phyloP scores from a whole-genome alignment of 345 rosid genomes.

The Aegle marmelos region DNA sequence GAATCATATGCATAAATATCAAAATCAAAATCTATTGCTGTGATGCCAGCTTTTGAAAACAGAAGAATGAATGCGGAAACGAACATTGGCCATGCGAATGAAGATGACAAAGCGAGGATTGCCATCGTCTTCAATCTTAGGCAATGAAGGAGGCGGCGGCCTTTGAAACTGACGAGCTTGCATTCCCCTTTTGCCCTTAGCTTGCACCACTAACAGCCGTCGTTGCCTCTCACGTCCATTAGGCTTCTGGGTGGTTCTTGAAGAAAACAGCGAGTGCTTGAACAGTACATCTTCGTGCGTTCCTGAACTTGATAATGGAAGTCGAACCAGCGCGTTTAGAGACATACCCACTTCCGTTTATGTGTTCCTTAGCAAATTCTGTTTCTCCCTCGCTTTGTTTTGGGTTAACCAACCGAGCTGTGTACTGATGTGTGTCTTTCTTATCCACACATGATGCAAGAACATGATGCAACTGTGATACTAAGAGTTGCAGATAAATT shows the following conservation, averaged over 20 bases:
- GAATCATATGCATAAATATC: no score
- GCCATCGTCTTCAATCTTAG: conserved; percentile 95
- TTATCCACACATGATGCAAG: conserved; percentile 27
- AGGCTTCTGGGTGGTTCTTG: conserved; percentile 33
- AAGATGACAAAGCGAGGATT: conserved; percentile 87
- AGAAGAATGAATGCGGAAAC: conserved; percentile 23
- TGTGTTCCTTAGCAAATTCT: background rate
- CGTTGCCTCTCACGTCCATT: conserved; percentile 17
- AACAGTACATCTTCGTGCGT: conserved; percentile 46
- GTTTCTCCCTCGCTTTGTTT: background rate
- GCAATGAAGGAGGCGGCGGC: conserved; percentile 63
- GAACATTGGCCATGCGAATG: conserved; percentile 83
- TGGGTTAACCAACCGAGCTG: no score
- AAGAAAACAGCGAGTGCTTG: conserved; percentile 53
- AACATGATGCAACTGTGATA: background rate
- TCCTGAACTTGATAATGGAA: conserved; percentile 56
- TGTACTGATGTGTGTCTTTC: background rate
- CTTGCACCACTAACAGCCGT: conserved; percentile 52
- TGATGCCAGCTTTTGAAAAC: background rate
- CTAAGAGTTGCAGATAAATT: background rate
- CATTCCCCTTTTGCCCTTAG: conserved; percentile 89
- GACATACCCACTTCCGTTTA: conserved; percentile 79
- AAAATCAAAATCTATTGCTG: background rate
- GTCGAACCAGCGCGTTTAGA: conserved; percentile 59
- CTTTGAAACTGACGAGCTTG: conserved; percentile 73